Evolutionary conservation across 441 rosid species (phyloP).

Genomic region (Iberis amara): DNA sequence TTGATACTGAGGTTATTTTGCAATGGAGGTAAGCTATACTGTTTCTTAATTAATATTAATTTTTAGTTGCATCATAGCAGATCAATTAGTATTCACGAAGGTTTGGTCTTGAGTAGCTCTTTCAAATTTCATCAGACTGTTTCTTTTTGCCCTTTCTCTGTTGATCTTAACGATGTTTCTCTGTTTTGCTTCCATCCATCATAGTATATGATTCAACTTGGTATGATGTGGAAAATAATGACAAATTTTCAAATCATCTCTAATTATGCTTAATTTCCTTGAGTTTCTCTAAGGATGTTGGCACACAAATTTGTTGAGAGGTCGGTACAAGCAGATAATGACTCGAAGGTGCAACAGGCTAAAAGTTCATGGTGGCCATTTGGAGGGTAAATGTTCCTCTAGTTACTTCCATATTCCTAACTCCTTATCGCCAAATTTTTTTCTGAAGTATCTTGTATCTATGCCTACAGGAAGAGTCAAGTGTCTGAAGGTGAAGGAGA

Average conservation of each 20-base stretch:
- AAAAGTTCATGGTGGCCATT: conserved; percentile 95
- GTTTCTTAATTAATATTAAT: conserved; percentile 1
- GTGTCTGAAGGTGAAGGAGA: conserved; percentile 66
- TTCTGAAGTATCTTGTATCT: conserved; percentile 26
- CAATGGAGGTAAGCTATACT: conserved; percentile 83
- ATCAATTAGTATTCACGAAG: conserved; percentile 10
- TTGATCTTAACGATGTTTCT: conserved; percentile 8
- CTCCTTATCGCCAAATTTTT: conserved; percentile 1
- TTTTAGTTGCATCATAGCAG: conserved; percentile 17
- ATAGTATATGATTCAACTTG: conserved; percentile 3
- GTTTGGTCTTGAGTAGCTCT: conserved; percentile 7
- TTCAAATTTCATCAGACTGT: conserved; percentile 16
- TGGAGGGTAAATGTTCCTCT: conserved; percentile 60
- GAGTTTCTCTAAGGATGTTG: conserved; percentile 66
- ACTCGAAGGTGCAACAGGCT: conserved; percentile 56
- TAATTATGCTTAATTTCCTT: conserved; percentile 15
- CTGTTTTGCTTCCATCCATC: conserved; percentile 17
- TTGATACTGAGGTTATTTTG: conserved; percentile 84
- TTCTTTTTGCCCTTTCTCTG: background rate
- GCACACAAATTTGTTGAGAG: conserved; percentile 91
- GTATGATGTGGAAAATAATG: conserved; percentile 17
- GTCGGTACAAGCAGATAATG: conserved; percentile 55
- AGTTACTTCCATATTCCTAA: conserved; percentile 15
- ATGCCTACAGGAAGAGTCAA: conserved; percentile 54
- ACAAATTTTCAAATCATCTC: conserved; percentile 3